These are phyloP conservation scores for Lachancea quebecensis DNA, from an alignment of 805 yeast species.

Conservation along the genomic window DNA sequence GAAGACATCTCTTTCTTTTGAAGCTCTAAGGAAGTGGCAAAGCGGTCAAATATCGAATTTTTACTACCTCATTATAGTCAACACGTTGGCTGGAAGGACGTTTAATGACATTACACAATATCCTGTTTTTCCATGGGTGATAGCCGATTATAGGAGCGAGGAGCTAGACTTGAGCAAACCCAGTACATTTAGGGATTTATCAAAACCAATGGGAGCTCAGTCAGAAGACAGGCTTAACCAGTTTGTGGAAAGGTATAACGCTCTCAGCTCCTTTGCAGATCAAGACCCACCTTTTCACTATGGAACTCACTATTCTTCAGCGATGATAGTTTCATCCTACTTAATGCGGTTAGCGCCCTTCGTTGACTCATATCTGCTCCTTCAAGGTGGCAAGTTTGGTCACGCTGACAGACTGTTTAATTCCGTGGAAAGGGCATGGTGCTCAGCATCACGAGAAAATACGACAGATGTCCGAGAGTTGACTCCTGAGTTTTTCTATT, in stretches of 20 bases:
- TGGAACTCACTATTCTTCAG: conserved; percentile 90
- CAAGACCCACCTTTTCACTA: conserved; percentile 73
- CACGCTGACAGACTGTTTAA: conserved; percentile 79
- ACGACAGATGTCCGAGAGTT: conserved; percentile 85
- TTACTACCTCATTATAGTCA: conserved; percentile 69
- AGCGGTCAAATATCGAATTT: conserved; percentile 77
- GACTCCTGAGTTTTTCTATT: conserved; percentile 76
- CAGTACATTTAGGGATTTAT: conserved; percentile 59
- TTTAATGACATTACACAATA: conserved; percentile 86
- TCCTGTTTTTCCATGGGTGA: conserved; percentile 89
- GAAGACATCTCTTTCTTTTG: conserved; percentile 31
- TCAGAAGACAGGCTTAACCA: conserved; percentile 48
- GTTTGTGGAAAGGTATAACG: conserved; percentile 67
- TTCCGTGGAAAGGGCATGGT: conserved; percentile 74
- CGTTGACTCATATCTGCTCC: conserved; percentile 65
- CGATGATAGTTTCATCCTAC: conserved; percentile 85
- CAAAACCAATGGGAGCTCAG: conserved; percentile 93
- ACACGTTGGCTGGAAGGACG: conserved; percentile 82
- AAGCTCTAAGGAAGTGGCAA: conserved; percentile 66
- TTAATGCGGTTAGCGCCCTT: conserved; percentile 73
- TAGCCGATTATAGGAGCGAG: conserved; percentile 72
- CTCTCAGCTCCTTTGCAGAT: conserved; percentile 56
- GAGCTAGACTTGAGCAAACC: conserved; percentile 60
- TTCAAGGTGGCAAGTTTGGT: conserved; percentile 86
- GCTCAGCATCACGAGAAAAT: conserved; percentile 67